phyloP scores from a whole-genome alignment of 768 basidiomycete genomes.

The Russula dissimulans region DNA sequence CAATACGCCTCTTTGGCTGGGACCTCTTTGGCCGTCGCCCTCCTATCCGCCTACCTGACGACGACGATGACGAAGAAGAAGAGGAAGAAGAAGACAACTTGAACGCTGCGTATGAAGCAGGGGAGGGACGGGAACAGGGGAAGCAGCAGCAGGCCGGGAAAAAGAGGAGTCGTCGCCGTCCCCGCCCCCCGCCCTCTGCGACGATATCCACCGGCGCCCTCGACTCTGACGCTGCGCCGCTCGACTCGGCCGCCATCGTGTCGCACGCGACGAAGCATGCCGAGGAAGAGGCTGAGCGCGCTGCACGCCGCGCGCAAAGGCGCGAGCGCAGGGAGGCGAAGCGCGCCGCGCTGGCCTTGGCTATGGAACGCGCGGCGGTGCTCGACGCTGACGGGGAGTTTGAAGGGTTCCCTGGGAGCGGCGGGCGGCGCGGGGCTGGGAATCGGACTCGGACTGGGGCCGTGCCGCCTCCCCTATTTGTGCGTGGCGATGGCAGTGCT shows the following conservation, averaged over 20 bases:
- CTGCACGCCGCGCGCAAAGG: constrained; percentile 39
- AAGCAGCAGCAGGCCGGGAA: neutral
- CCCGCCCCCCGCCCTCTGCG: constrained; percentile 11
- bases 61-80: constrained; percentile 35
- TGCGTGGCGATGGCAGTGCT: no score
- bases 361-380: constrained; percentile 23
- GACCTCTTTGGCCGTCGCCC: constrained; percentile 55
- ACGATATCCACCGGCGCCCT: constrained; percentile 37
- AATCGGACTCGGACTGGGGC: no score
- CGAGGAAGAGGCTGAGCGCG: constrained; percentile 29
- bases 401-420: constrained; percentile 60
- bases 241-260: constrained; percentile 49
- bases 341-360: constrained; percentile 32
- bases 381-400: constrained; percentile 34
- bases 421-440: constrained; percentile 3
- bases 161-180: neutral
- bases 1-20: constrained; percentile 55
- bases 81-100: constrained; percentile 26
- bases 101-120: neutral
- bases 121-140: neutral
- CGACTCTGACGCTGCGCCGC: constrained; percentile 62
- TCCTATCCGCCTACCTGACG: constrained; percentile 52
- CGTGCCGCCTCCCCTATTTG: constrained; percentile 4
- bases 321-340: constrained; percentile 39
- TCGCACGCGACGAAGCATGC: constrained; percentile 30